Evolutionary conservation across 139 green algal species (phyloP).

Genomic region (Chlamydomonas eustigma): DNA sequence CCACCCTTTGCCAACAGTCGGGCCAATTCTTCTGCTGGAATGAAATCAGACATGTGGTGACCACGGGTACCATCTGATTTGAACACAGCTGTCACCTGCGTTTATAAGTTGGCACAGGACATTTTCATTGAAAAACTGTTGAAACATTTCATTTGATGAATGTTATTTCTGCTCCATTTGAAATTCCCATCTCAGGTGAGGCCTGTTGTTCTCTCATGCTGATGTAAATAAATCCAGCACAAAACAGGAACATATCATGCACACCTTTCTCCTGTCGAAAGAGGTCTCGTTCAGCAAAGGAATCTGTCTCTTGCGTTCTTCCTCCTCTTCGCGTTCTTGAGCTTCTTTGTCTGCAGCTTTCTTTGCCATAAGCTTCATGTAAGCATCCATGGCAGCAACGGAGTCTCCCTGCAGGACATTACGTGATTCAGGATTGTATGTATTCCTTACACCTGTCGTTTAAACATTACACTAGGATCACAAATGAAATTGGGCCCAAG

Average conservation of each 20-base stretch:
- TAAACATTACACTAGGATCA: too few relatives aligned
- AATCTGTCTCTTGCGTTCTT: conserved; percentile 18
- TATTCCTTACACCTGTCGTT: too few relatives aligned
- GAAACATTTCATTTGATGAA: too few relatives aligned
- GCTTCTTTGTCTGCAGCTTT: conserved; percentile 21
- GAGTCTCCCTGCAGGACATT: conserved; percentile 32
- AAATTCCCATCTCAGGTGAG: too few relatives aligned
- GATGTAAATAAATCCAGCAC: too few relatives aligned
- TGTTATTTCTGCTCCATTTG: too few relatives aligned
- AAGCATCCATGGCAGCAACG: conserved; percentile 61
- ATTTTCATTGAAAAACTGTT: too few relatives aligned
- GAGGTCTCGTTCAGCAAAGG: conserved; percentile 60
- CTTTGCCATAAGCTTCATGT: conserved; percentile 41
- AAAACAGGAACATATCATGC: too few relatives aligned
- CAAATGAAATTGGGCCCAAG: too few relatives aligned
- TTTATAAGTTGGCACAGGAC: too few relatives aligned
- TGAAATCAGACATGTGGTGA: conserved; percentile 63
- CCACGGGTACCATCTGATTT: conserved; percentile 55
- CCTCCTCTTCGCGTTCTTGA: conserved; percentile 32
- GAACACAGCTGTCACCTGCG: conserved; percentile 47
- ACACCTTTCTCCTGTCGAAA: conserved; percentile 57
- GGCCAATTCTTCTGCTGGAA: conserved; percentile 63
- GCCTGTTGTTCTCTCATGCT: too few relatives aligned
- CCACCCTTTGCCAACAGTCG: conserved; percentile 56
- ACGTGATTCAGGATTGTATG: too few relatives aligned